phyloP scores from a whole-genome alignment of 176 grass and related monocot genomes.

The Lolium perenne region DNA sequence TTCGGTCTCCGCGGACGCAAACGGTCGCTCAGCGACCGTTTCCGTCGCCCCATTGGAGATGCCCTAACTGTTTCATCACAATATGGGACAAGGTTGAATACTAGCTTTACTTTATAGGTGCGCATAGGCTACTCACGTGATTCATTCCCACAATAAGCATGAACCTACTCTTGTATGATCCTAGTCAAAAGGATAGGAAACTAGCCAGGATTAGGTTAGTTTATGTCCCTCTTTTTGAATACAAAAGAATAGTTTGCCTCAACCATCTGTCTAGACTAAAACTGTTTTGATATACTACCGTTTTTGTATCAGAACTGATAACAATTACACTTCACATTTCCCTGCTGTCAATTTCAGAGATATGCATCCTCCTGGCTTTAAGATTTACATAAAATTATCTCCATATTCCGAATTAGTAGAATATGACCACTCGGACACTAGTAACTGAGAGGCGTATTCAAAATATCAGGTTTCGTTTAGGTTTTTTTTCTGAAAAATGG shows the following conservation, averaged over 20 bases:
- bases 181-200: conserved; percentile 33
- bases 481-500: background rate
- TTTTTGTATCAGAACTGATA: conserved; percentile 20
- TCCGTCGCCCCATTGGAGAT: too few relatives aligned
- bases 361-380: background rate
- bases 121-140: background rate
- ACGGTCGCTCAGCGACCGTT: too few relatives aligned
- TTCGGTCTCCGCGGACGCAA: too few relatives aligned
- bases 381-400: background rate
- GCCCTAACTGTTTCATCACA: background rate
- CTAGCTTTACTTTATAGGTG: conserved; percentile 16
- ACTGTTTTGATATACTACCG: conserved; percentile 1
- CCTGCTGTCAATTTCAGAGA: background rate
- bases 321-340: background rate
- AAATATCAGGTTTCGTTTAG: background rate
- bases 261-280: conserved; percentile 8
- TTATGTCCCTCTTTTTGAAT: conserved; percentile 28
- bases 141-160: conserved; percentile 30
- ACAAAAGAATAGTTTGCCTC: background rate
- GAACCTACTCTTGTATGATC: conserved; percentile 11
- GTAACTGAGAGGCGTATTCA: background rate
- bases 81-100: background rate
- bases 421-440: background rate
- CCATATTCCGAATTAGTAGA: background rate
- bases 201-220: conserved; percentile 16